phyloP scores from a whole-genome alignment of 495 filamentous ascomycete genomes.

The Penicillium argentinense region DNA sequence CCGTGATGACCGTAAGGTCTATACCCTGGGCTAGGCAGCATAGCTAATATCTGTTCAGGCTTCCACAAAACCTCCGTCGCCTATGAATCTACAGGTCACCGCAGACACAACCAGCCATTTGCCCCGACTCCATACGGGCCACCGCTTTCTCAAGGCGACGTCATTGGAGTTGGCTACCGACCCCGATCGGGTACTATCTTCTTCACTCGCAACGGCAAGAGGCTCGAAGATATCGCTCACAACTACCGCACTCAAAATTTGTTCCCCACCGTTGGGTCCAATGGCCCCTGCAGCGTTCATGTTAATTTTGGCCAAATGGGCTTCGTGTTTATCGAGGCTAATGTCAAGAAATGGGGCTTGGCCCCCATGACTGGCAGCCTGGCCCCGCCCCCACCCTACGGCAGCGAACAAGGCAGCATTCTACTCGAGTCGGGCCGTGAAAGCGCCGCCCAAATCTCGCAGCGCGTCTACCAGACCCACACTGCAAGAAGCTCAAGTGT shows the following conservation, averaged over 20 bases:
- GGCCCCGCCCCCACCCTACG: constrained; percentile 94
- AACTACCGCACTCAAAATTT: constrained; percentile 93
- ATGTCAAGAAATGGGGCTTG: constrained; percentile 99
- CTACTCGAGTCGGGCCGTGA: constrained; percentile 83
- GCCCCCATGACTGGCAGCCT: constrained; percentile 94
- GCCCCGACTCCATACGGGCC: constrained; percentile 75
- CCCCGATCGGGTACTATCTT: constrained; percentile 93
- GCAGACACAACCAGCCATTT: constrained; percentile 92
- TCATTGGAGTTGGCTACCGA: constrained; percentile 93
- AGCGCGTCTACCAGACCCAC: constrained; percentile 55
- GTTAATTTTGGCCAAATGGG: constrained; percentile 98
- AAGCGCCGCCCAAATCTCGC: constrained; percentile 54
- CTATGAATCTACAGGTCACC: constrained; percentile 82
- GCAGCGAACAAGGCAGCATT: constrained; percentile 93
- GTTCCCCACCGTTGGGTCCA: constrained; percentile 93
- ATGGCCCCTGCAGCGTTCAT: constrained; percentile 86
- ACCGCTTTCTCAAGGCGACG: constrained; percentile 83
- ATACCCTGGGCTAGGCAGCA: neutral
- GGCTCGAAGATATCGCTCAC: constrained; percentile 91
- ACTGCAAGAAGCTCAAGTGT: constrained; percentile 51
- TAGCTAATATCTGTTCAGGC: constrained; percentile 51
- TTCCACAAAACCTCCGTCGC: constrained; percentile 90
- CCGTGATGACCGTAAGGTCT: too few species aligned
- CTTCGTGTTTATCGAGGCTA: constrained; percentile 98
- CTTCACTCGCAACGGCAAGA: constrained; percentile 97